phyloP scores from a whole-genome alignment of 768 basidiomycete species.

The Lanmaoa rubissima region DNA sequence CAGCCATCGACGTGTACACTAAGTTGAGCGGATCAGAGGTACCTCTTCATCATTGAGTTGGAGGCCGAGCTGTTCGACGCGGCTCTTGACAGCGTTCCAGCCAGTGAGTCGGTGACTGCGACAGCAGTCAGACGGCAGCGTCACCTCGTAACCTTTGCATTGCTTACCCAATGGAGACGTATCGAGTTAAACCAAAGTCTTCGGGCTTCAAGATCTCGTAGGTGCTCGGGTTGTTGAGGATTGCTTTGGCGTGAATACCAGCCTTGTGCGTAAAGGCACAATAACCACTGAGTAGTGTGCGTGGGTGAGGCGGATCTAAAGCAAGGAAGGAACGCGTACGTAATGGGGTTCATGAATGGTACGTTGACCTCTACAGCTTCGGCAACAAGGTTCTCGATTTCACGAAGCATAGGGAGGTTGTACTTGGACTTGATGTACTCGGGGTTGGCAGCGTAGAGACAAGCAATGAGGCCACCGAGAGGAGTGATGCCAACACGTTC shows the following conservation, averaged over 20 bases:
- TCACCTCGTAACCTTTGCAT: neutral
- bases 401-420: constrained; percentile 94
- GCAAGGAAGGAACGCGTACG: constrained; percentile 43
- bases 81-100: constrained; percentile 99
- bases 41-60: constrained; percentile 88
- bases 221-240: constrained; percentile 97
- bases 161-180: constrained; percentile 90
- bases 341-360: constrained; percentile 96
- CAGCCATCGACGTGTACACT: constrained; percentile 1
- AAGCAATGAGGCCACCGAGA: constrained; percentile 93
- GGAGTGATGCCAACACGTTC: constrained; percentile 99
- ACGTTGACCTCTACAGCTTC: constrained; percentile 98
- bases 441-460: constrained; percentile 94
- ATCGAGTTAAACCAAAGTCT: constrained; percentile 96
- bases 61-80: constrained; percentile 95
- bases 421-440: constrained; percentile 99
- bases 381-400: constrained; percentile 98
- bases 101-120: constrained; percentile 88
- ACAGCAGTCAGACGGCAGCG: constrained; percentile 4
- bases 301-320: neutral
- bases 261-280: constrained; percentile 99
- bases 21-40: neutral
- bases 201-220: constrained; percentile 99
- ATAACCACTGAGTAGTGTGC: constrained; percentile 68
- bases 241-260: constrained; percentile 99